These are phyloP conservation scores for Malus orientalis DNA, from an alignment of 306 rosid genomes.

Conservation along the genomic window DNA sequence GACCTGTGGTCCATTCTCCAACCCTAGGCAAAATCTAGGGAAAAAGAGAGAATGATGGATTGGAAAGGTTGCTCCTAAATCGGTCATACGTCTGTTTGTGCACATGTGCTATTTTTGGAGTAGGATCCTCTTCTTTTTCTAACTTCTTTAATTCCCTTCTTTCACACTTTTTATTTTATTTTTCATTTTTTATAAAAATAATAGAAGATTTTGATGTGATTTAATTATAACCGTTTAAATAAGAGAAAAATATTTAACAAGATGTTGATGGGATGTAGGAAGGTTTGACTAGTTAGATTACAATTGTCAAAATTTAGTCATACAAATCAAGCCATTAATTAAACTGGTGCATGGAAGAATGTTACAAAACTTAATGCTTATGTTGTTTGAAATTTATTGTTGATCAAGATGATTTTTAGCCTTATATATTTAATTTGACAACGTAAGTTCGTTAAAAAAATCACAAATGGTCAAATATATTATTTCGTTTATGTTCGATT, in stretches of 20 bases:
- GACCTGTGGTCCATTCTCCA: background rate
- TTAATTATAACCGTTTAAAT: no score
- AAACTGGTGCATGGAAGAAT: background rate
- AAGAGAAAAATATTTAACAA: background rate
- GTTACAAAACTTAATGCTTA: no score
- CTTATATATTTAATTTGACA: no score
- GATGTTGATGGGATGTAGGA: background rate
- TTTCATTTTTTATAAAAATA: no score
- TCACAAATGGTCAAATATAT: no score
- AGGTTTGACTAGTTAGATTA: background rate
- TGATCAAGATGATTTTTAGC: no score
- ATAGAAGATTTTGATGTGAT: fast-evolving
- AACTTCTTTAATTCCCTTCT: no score
- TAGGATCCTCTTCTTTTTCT: no score
- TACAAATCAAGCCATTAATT: background rate
- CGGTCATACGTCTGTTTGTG: background rate
- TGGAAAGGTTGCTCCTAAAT: background rate
- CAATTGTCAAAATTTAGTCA: background rate
- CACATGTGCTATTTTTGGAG: background rate
- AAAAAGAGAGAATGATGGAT: background rate
- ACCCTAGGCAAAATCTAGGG: background rate
- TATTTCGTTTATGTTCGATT: no score
- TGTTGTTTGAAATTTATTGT: no score
- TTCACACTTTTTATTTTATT: no score
- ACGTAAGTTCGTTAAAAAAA: no score